Evolutionary conservation across 805 yeast species (phyloP), one percentile per base, ranked within the genome.

Genomic region (Clavispora carvajalis): DNA sequence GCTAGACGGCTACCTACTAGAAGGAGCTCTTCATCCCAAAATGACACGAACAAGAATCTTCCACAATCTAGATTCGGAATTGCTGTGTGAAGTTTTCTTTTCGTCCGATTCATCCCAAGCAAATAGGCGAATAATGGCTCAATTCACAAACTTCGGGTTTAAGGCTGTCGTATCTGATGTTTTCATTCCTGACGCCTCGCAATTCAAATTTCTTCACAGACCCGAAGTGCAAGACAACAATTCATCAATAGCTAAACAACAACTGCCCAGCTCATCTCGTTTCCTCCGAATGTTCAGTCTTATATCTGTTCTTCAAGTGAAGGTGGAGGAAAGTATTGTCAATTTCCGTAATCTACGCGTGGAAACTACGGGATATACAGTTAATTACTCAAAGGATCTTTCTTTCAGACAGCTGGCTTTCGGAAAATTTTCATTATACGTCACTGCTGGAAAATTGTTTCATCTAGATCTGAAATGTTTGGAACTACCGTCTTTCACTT

Each of bases 401-500:
- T 40, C 49, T 3, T 46, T 34, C 41, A 43, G 39, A 28, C 49
- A 46, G 15, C 43, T 41, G 28, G 48, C 51, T 1, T 26, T 38
- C 31, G 43, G 47, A 4, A 50, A 42, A 33, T 10, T 46, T 4
- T 42, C 49, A 22, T 34, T 60, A 13, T 60, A 60, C 42, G 33
- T 63, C 21, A 60, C 71, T 1, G 51, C 64, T 2, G 53, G 54
- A 10, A 59, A 50, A 35, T 12, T 67, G 5, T 53, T 39, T 34
- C 67, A 69, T 34, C 44, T 53, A 9, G 63, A 50, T 12, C 53
- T 58, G 34, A 53, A 51, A 30, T 58, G 66, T 40, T 40, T 69
- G 26, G 70, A 63, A 22, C 36, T 68, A 7, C 73, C 72, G 0
- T 59, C 72, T 3, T 58, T 60, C 11, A 54, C 71, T 1, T 48